Evolutionary conservation across 352 stramenopile genomes (phyloP).

Genomic region (Aphanomyces astaci): DNA sequence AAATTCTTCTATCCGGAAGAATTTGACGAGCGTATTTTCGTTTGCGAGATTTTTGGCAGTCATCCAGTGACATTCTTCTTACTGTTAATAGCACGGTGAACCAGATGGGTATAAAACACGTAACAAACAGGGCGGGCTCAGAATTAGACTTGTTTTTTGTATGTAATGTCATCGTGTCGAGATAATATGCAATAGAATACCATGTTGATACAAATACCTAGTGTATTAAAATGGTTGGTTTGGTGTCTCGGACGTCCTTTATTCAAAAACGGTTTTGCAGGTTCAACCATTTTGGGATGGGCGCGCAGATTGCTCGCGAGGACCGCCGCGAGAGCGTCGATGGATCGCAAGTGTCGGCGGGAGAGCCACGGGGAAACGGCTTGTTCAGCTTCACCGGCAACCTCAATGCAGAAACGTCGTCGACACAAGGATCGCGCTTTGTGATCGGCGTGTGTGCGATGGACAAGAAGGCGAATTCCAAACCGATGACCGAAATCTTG

Average conservation of each 20-base stretch:
- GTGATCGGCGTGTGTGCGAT: slow-evolving; percentile 95
- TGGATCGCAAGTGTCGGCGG: neutral
- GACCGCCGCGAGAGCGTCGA: slow-evolving; percentile 18
- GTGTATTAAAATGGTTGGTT: slow-evolving; percentile 6
- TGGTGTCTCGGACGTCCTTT: neutral
- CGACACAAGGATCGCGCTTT: slow-evolving; percentile 3
- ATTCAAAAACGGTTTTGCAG: neutral
- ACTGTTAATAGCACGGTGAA: too few species aligned
- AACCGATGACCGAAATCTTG: slow-evolving; percentile 96
- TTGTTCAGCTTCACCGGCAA: slow-evolving; percentile 6
- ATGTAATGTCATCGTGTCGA: neutral
- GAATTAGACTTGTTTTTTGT: neutral
- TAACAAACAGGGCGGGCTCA: neutral
- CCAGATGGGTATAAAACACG: neutral
- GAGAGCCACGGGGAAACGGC: neutral
- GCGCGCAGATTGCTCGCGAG: slow-evolving; percentile 17
- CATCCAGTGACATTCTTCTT: too few species aligned
- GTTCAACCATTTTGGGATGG: slow-evolving; percentile 6
- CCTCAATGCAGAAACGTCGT: neutral
- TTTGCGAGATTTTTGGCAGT: too few species aligned
- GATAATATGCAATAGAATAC: neutral
- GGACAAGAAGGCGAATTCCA: slow-evolving; percentile 95
- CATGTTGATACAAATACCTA: neutral
- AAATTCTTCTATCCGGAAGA: too few species aligned
- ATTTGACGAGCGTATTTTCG: too few species aligned